Evolutionary conservation across 495 filamentous ascomycete genomes (phyloP).

Genomic region (Sabuloglossum arenarium): DNA sequence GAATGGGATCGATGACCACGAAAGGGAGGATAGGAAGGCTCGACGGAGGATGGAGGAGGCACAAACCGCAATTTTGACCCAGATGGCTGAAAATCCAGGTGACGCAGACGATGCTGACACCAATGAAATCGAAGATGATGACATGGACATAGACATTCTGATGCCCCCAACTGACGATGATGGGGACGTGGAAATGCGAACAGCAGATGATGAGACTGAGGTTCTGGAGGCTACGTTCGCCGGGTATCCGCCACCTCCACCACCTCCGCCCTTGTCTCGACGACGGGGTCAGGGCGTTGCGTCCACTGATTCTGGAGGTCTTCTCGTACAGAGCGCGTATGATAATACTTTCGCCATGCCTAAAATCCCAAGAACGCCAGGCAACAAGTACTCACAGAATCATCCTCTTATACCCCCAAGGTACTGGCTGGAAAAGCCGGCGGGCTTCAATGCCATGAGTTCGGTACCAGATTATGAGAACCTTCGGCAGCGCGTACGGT

Average conservation of each 20-base stretch:
- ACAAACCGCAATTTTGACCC: not conserved
- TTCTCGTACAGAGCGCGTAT: not conserved
- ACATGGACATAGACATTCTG: conserved; percentile 14
- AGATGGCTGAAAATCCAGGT: not conserved
- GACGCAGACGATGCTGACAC: conserved; percentile 26
- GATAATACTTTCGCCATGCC: not conserved
- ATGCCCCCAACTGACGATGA: conserved; percentile 18
- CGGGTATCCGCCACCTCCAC: conserved; percentile 42
- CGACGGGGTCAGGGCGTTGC: conserved; percentile 24
- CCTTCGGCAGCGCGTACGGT: conserved; percentile 62
- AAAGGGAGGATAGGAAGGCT: conserved; percentile 22
- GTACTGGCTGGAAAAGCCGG: conserved; percentile 74
- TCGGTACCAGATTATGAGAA: conserved; percentile 54
- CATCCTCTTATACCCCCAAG: conserved; percentile 30
- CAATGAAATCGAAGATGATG: conserved; percentile 24
- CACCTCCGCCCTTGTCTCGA: conserved; percentile 29
- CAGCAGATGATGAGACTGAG: conserved; percentile 26
- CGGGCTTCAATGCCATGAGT: conserved; percentile 22
- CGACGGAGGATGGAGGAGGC: conserved; percentile 11
- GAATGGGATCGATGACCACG: conserved; percentile 80
- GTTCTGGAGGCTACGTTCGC: conserved; percentile 46
- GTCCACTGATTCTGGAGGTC: conserved; percentile 27
- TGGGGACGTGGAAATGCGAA: conserved; percentile 39
- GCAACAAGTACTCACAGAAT: conserved; percentile 1
- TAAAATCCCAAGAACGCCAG: conserved; percentile 21